A percentile compares a stretch with the other conserved stretches of the same genome.
Evolutionary conservation across 2,329 filamentous ascomycete species (phyloP).

Genomic region (Clonostachys rosea): DNA sequence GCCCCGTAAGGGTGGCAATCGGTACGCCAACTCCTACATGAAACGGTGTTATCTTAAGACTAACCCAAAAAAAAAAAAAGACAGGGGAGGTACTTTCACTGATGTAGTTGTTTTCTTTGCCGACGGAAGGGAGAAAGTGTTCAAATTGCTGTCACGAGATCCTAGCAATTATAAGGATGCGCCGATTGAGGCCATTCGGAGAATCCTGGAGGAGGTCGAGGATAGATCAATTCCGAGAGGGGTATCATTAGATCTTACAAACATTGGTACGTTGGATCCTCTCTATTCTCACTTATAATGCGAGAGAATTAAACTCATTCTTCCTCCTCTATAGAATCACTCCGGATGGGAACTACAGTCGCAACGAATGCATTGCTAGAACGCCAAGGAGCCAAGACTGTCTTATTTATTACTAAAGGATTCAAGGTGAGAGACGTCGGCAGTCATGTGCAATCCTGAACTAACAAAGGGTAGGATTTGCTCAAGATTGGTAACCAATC

Average conservation of each 20-base stretch:
- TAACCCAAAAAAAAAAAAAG: slow-evolving; percentile 1
- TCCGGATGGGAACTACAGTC: slow-evolving; percentile 73
- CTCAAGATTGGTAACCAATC: slow-evolving; percentile 69
- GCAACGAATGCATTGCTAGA: slow-evolving; percentile 73
- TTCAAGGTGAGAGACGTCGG: slow-evolving; percentile 34
- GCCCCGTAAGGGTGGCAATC: too few relatives aligned
- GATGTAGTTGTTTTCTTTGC: slow-evolving; percentile 63
- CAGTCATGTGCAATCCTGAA: too few relatives aligned
- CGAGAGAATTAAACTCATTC: too few relatives aligned
- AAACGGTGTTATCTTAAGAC: too few relatives aligned
- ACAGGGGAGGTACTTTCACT: slow-evolving; percentile 71
- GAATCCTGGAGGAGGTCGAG: slow-evolving; percentile 59
- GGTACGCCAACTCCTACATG: too few relatives aligned
- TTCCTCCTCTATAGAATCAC: slow-evolving; percentile 36
- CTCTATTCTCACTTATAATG: too few relatives aligned
- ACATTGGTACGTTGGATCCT: slow-evolving; percentile 29
- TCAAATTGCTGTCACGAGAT: slow-evolving; percentile 73
- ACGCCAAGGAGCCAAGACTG: slow-evolving; percentile 66
- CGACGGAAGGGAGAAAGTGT: slow-evolving; percentile 64
- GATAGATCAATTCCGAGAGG: slow-evolving; percentile 42
- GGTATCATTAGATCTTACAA: slow-evolving; percentile 23
- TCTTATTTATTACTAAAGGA: slow-evolving; percentile 61
- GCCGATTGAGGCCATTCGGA: slow-evolving; percentile 65
- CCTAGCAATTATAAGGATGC: slow-evolving; percentile 68
- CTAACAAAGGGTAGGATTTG: slow-evolving; percentile 41